Evolutionary conservation across 768 basidiomycete genomes (phyloP).

Genomic region (Calocera cornea): DNA sequence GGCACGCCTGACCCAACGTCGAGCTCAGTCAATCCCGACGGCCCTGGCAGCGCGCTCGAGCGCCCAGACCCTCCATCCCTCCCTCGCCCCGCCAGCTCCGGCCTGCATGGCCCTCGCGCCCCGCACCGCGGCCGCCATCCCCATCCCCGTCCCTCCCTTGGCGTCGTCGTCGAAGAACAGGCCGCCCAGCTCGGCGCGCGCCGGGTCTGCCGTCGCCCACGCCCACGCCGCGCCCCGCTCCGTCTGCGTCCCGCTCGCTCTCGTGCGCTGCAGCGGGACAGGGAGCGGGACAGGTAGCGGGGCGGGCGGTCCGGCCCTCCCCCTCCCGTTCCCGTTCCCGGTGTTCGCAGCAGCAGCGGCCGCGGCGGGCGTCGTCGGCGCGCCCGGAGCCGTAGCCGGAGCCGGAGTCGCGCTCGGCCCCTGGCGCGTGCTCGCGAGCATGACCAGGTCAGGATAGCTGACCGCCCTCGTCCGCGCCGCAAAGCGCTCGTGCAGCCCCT

Average conservation of each 20-base stretch:
- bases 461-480: not conserved
- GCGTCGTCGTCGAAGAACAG: no score
- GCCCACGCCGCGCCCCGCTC: no score
- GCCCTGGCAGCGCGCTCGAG: not conserved
- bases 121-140: not conserved
- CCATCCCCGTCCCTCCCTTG: not conserved
- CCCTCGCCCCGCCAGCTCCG: not conserved
- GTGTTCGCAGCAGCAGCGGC: no score
- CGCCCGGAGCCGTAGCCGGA: not conserved
- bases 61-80: conserved; percentile 4
- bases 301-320: no score
- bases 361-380: not conserved
- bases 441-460: not conserved
- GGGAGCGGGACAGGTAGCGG: no score
- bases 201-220: no score
- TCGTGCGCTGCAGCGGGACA: no score
- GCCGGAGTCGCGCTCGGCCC: not conserved
- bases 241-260: not conserved
- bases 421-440: not conserved
- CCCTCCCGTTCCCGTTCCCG: no score
- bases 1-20: not conserved
- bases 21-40: not conserved
- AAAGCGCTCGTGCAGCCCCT: not conserved
- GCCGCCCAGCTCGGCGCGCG: not conserved
- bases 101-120: no score